Conservation (phyloP, 2,329 filamentous ascomycete species). For the Tolypocladium ophioglossoides region DNA sequence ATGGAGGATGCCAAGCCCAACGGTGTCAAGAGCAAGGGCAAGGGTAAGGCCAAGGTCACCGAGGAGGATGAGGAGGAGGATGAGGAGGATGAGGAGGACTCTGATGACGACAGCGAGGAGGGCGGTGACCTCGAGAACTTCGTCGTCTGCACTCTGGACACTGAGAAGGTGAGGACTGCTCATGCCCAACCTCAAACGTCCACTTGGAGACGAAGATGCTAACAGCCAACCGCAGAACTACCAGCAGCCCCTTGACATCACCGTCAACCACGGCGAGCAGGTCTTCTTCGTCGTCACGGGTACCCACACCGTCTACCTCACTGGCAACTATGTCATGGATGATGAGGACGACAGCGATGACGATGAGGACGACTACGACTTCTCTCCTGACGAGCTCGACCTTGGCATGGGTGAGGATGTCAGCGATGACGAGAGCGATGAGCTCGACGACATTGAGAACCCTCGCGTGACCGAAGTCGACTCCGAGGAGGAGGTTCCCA, state of each 20-base stretch:
- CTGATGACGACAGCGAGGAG: conserved; percentile 54
- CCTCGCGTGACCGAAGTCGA: conserved; percentile 78
- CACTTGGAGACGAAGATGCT: conserved; percentile 7
- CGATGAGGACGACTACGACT: conserved; percentile 66
- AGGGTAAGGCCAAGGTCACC: conserved; percentile 60
- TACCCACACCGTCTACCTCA: conserved; percentile 83
- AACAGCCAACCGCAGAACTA: conserved; percentile 53
- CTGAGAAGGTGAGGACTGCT: conserved; percentile 60
- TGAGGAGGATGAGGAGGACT: conserved; percentile 44
- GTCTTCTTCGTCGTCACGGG: conserved; percentile 89
- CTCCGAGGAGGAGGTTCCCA: conserved; percentile 61
- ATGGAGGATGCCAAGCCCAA: conserved; percentile 61
- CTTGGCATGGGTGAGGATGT: conserved; percentile 61
- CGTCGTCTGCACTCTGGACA: conserved; percentile 92
- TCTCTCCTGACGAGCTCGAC: conserved; percentile 71
- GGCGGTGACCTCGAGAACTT: conserved; percentile 71
- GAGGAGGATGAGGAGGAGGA: conserved; percentile 47
- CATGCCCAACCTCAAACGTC: neutral
- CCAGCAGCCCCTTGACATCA: conserved; percentile 93
- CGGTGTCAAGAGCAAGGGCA: conserved; percentile 47
- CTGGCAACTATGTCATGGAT: conserved; percentile 88
- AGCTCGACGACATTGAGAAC: conserved; percentile 67
- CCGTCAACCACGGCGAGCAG: conserved; percentile 75
- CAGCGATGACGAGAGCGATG: conserved; percentile 64
- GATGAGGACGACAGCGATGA: conserved; percentile 54